A percentile compares a stretch with the other conserved stretches of the same genome.
Evolutionary conservation across 2,329 filamentous ascomycete species (phyloP).

Genomic region (Aspergillus hortae): DNA sequence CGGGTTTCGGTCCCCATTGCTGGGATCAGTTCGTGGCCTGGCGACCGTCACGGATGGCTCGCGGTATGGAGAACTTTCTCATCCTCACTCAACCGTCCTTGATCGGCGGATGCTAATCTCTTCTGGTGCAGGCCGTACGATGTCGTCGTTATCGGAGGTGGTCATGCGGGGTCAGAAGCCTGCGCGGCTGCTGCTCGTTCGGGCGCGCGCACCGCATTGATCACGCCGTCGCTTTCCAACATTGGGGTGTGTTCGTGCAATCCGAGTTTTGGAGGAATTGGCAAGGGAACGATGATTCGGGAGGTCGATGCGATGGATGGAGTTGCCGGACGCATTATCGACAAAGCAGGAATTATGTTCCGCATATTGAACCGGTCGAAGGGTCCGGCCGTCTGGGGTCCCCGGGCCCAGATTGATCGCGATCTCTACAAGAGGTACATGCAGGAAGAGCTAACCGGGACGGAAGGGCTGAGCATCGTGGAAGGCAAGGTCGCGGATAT

Average conservation of each 20-base stretch:
- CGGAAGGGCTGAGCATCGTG: slow-evolving; percentile 75
- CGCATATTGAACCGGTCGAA: slow-evolving; percentile 83
- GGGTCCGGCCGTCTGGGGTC: slow-evolving; percentile 95
- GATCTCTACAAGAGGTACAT: slow-evolving; percentile 85
- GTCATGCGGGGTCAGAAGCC: slow-evolving; percentile 92
- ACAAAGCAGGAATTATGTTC: slow-evolving; percentile 94
- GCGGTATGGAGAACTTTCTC: slow-evolving; percentile 26
- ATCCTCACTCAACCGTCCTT: not conserved
- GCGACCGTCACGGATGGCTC: slow-evolving; percentile 38
- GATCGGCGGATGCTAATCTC: slow-evolving; percentile 1
- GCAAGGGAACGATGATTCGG: slow-evolving; percentile 92
- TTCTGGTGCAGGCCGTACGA: slow-evolving; percentile 63
- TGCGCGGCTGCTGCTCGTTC: slow-evolving; percentile 84
- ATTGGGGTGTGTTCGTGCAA: slow-evolving; percentile 96
- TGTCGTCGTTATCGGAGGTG: slow-evolving; percentile 92
- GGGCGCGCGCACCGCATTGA: slow-evolving; percentile 81
- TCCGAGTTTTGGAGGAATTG: slow-evolving; percentile 96
- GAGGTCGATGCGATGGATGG: slow-evolving; percentile 96
- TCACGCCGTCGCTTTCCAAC: slow-evolving; percentile 85
- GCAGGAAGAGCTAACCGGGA: slow-evolving; percentile 76
- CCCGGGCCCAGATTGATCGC: slow-evolving; percentile 91
- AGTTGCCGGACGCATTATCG: slow-evolving; percentile 79
- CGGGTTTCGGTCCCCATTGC: slow-evolving; percentile 18
- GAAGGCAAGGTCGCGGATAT: slow-evolving; percentile 91
- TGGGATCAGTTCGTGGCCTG: slow-evolving; percentile 27